Conservation (phyloP, 371 early-diverging fungal genomes). For the Mortierella sp. region DNA sequence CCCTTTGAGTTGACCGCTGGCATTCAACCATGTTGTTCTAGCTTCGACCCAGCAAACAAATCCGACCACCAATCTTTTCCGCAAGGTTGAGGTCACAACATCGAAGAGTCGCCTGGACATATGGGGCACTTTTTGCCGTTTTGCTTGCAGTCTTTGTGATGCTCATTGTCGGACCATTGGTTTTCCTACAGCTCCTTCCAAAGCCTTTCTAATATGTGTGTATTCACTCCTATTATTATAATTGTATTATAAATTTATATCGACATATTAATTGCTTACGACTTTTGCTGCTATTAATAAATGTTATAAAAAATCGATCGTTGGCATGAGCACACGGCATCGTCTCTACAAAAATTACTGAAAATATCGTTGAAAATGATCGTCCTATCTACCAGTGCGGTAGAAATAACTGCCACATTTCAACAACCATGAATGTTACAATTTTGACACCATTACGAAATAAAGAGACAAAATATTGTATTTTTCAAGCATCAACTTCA, state of each 20-base stretch:
- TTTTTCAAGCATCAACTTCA: background rate
- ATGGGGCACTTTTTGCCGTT: constrained; percentile 77
- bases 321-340: too few species aligned
- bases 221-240: background rate
- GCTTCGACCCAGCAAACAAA: constrained; percentile 85
- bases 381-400: too few species aligned
- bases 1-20: constrained; percentile 81
- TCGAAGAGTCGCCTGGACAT: constrained; percentile 71
- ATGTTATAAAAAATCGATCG: background rate
- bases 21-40: constrained; percentile 92
- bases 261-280: too few species aligned
- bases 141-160: constrained; percentile 70
- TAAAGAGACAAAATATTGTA: background rate
- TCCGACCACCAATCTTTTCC: constrained; percentile 84
- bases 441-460: background rate
- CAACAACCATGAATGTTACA: too few species aligned
- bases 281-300: background rate
- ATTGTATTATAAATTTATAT: background rate
- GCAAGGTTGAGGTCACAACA: constrained; percentile 71
- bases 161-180: constrained; percentile 73
- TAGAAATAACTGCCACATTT: too few species aligned
- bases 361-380: too few species aligned
- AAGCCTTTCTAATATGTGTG: constrained; percentile 25
- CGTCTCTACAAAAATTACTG: too few species aligned
- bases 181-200: constrained; percentile 46